Evolutionary conservation across 2,329 filamentous ascomycete genomes (phyloP), one percentile per base, ranked within the genome.

Genomic region (Pseudogymnoascus sp.): DNA sequence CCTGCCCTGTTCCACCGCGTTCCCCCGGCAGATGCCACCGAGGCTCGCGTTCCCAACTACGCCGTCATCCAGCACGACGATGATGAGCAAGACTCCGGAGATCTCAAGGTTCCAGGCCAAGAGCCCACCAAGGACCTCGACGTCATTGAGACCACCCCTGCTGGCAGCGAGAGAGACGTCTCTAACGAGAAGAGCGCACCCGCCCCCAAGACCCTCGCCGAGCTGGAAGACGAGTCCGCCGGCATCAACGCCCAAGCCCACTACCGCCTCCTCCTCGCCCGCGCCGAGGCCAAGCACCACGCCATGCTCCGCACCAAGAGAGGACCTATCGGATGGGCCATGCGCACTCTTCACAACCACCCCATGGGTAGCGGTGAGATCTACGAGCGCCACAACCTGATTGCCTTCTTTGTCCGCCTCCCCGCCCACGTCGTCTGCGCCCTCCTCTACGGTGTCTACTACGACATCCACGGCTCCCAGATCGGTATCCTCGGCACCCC

Each of bases 381-480:
- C 67, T 91, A 93, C 77, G 90, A 93, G 76, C 69, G 81, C 18
- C 78, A 85, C 76, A 93, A 93, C 80, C 77, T 92, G 21, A 21
- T 66, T 82, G 80, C 82, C 60, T 65, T 86, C 21, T 28, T 79
- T 65, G 87, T 84, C 75, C 88, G 89, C 21, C 71, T 92, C 7
- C 90, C 90, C 0, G 88, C 90, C 60, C 81, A 82, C 75, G 73
- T 90, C 65, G 79, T 85, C 47, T 79, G 79, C 67, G 88, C 80
- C 63, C 71, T 79, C 14, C 82, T 92, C 61, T 93, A 93, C 73
- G 90, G 90, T 74, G 73, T 88, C 25, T 80, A 92, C 80, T 93
- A 92, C 77, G 90, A 93, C 69, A 93, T 92, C 70, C 89, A 92
- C 80, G 81, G 83, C 59, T 87, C 88, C 4, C 89, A 92, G 78